Evolutionary conservation across 164 flowering plant species (phyloP), one percentile per base, ranked within the genome.

Genomic region (Cinnamomum chago): DNA sequence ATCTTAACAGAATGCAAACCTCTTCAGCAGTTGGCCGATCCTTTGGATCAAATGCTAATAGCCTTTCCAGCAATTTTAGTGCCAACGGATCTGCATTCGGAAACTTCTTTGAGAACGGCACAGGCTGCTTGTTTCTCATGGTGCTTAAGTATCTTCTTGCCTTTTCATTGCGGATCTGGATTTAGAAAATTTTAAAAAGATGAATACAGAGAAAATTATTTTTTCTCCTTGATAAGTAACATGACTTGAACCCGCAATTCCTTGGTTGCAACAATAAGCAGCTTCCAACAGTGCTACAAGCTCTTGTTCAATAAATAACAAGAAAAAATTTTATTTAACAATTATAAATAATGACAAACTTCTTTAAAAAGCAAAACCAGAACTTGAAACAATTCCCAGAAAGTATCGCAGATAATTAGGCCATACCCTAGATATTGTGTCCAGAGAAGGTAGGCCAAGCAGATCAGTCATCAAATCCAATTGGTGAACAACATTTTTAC

Each of bases 401-500:
- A 30, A 23, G 27, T 62, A n/a, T 13, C 20, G 10, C 11, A 12
- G 18, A 65, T 22, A 55, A 30, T 65, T 55, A 24, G 18, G 47
- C 47, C 76, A 50, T 88, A 94, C 98, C 88, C 90, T 88, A 68
- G 97, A 88, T 28, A 91, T 87, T 51, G 94, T 90, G 77, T 94
- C 98, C 68, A 90, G 52, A 14, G 97, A 87, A 52, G 98, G 98
- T 55, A 97, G 90, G 23, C 98, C 98, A 80, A 94, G 98, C 68
- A 94, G 86, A 79, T 94, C 98, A 15, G 98, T 94, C 89, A 94
- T 94, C 82, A 94, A 80, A 84, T 94, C 98, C 83, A 94, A 79
- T 86, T 92, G 98, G 79, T 94, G 98, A 72, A 92, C 98, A 71
- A 92, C 97, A 88, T 92, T 90, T 85, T 92, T 94, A 58, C 98